These are phyloP conservation scores for Sergeia podlipaevii DNA, from an alignment of 208 protist species.

Conservation along the genomic window DNA sequence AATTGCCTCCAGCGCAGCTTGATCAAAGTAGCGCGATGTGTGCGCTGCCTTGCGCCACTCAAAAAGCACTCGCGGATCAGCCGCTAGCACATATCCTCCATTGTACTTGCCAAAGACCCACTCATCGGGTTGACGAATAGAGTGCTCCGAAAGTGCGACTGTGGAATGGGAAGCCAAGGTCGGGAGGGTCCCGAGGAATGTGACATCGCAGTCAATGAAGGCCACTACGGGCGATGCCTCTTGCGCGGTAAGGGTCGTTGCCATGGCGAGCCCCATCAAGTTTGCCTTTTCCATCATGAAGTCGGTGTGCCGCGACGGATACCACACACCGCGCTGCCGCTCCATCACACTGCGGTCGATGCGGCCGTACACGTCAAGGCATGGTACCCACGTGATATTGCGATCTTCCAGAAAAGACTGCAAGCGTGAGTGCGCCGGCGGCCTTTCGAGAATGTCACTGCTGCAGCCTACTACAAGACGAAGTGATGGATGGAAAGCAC, in stretches of 20 bases:
- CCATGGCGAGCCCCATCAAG: conserved; percentile 66
- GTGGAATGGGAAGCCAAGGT: conserved; percentile 17
- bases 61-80: conserved; percentile 30
- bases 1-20: conserved; percentile 65
- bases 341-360: conserved; percentile 74
- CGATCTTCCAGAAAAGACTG: conserved; percentile 20
- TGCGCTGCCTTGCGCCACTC: conserved; percentile 58
- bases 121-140: conserved; percentile 42
- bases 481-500: conserved; percentile 46
- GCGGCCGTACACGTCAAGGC: conserved; percentile 55
- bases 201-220: conserved; percentile 81
- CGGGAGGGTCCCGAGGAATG: conserved; percentile 44
- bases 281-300: conserved; percentile 90
- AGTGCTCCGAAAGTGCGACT: conserved; percentile 64
- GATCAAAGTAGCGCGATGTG: conserved; percentile 72
- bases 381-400: conserved; percentile 53
- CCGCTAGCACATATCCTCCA: conserved; percentile 56
- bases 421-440: not conserved
- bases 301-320: conserved; percentile 61
- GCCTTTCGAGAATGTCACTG: conserved; percentile 13
- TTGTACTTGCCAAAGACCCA: conserved; percentile 71
- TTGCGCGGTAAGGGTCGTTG: not conserved
- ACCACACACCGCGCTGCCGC: conserved; percentile 56
- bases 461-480: conserved; percentile 63
- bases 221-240: conserved; percentile 13